Evolutionary conservation across 495 filamentous ascomycete species (phyloP).

Genomic region (Eremomyces bilateralis): DNA sequence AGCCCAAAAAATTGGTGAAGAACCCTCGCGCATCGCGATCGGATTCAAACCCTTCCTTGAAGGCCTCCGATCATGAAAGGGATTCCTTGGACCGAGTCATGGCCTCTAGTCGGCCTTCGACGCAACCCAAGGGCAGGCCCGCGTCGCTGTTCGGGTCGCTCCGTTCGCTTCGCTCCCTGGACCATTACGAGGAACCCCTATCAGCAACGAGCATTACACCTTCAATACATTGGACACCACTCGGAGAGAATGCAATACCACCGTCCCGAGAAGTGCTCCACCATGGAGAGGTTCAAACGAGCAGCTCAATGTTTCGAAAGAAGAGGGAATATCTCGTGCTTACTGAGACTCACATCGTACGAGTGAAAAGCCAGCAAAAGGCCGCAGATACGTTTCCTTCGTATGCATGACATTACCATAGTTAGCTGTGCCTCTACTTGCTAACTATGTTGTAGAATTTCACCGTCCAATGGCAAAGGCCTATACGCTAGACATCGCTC

Average conservation of each 20-base stretch:
- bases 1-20: no score
- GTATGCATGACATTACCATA: no score
- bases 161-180: constrained; percentile 27
- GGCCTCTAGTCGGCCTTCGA: no score
- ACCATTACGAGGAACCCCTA: constrained; percentile 26
- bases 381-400: constrained; percentile 44
- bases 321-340: constrained; percentile 84
- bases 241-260: constrained; percentile 11
- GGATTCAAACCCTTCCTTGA: not conserved
- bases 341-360: constrained; percentile 61
- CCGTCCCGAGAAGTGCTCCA: constrained; percentile 32
- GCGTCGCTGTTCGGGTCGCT: constrained; percentile 37
- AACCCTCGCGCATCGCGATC: constrained; percentile 1
- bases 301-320: constrained; percentile 58
- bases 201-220: constrained; percentile 15
- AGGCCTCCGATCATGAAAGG: no score
- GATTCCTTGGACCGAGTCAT: no score
- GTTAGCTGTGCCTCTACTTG: constrained; percentile 4
- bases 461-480: no score
- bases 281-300: constrained; percentile 61
- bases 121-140: constrained; percentile 22
- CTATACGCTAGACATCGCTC: constrained; percentile 19
- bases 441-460: no score
- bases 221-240: constrained; percentile 11
- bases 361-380: constrained; percentile 54